Percentiles rank a stretch among this genome's conserved stretches.
phyloP scores from a whole-genome alignment of 257 asterid species.

The Solanum virginianum region DNA sequence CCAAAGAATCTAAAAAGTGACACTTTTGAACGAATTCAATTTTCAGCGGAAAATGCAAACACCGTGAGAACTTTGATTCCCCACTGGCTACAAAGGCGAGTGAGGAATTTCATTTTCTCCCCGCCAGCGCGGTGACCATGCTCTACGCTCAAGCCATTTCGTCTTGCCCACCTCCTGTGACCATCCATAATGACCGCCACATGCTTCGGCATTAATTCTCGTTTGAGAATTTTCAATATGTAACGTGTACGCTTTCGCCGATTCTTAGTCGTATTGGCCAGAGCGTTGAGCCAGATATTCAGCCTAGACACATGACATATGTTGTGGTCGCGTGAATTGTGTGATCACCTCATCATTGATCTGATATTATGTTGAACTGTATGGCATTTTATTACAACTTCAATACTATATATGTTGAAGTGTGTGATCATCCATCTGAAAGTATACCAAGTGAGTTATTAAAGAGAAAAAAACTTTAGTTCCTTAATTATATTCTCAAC shows the following conservation, averaged over 20 bases:
- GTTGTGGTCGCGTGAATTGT: neutral
- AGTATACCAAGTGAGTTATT: no score
- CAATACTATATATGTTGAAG: no score
- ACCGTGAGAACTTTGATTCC: constrained; percentile 6
- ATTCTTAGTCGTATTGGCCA: neutral
- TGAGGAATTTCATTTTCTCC: neutral
- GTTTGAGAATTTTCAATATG: neutral
- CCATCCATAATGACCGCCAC: constrained; percentile 14
- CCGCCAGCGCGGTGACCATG: neutral
- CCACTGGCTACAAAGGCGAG: neutral
- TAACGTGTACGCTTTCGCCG: neutral
- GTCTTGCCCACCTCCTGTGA: constrained; percentile 14
- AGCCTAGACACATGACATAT: neutral
- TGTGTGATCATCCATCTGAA: no score
- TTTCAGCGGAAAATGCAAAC: constrained; percentile 13
- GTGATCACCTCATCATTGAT: no score
- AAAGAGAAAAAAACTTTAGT: no score
- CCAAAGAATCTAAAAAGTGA: neutral
- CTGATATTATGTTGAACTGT: no score
- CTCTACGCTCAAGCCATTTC: neutral
- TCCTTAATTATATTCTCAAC: no score
- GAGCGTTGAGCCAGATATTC: neutral
- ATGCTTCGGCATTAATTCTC: constrained; percentile 12
- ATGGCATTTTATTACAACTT: no score
- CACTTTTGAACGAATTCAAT: neutral